Base-by-base conservation (phyloP, 2,329 filamentous ascomycete species). In the Pseudocercospora fuligena region DNA sequence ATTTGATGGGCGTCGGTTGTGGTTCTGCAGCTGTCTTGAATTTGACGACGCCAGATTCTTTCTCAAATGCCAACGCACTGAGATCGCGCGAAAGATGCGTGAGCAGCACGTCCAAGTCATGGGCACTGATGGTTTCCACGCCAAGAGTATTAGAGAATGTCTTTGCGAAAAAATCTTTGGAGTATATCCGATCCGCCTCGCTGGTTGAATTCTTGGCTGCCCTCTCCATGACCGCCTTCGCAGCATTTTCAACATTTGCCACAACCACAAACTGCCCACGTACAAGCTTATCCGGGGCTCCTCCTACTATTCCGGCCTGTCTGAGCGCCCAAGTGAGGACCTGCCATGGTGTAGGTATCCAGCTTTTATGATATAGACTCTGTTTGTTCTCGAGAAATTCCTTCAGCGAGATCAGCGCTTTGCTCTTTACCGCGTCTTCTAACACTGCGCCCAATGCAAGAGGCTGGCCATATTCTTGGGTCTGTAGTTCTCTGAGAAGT, bases 381-480 rank as follows among this genome's bases (percentile, higher is more conserved):
- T 90, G 87, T 61, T 85, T 85, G 1, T 86, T 83, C 3, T 78
- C 76, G 62, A 91, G 78, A 73, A 97, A 99, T 9, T 90, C 85
- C 14, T 86, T 81, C 11, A 94, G 74, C 0, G 90, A 88, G 12
- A 97, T 82, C 78, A 97, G 86, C 53, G 90, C 88, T 56, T 85
- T 88, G 51, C 85, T 87, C 60, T 85, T 82, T 0, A 95, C 81
- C 0, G 92, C 91, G 73, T 98, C 94, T 65, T 87, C 82, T 58
- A 98, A 83, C 5, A 94, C 95, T 3, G 89, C 88, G 0, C 91
- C 91, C 0, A 99, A 82, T 2, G 92, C 92, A 9, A 94, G 84
- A 1, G 95, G 95, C 54, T 89, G 87, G 1, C 95, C 95, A 79
- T 88, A 94, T 73, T 94, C 89, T 53, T 89, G 88, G 58, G 86